phyloP scores from a whole-genome alignment of 2,329 filamentous ascomycete species.

The Diaporthe sp. region DNA sequence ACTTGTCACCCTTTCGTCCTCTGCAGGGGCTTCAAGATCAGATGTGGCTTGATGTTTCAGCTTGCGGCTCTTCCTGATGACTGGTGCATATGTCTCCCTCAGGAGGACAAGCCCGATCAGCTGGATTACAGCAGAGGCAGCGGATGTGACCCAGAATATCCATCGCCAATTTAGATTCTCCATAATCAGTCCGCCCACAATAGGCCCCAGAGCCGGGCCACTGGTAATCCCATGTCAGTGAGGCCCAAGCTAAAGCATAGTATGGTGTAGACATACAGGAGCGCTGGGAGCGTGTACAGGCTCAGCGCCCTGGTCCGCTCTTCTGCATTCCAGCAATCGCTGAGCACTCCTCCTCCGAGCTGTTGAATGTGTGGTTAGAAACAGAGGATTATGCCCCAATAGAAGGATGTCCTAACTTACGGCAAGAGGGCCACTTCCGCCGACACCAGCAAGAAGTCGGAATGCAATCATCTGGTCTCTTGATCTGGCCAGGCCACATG shows the following conservation, averaged over 20 bases:
- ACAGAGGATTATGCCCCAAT: accelerated
- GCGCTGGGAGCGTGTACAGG: conserved; percentile 14
- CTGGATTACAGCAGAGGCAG: not conserved
- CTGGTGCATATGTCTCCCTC: conserved; percentile 22
- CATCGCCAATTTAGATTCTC: not conserved
- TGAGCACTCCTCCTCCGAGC: conserved; percentile 14
- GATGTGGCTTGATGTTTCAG: not conserved
- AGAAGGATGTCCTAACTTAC: not conserved
- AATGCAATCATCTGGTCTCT: conserved; percentile 13
- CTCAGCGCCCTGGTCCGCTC: conserved; percentile 11
- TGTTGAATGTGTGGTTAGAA: not conserved
- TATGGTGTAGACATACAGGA: not conserved
- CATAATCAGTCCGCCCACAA: not conserved
- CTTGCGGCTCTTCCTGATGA: not conserved
- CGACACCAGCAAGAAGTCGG: not conserved
- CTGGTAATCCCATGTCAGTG: not conserved
- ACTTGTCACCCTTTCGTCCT: not conserved
- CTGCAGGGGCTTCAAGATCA: too few relatives aligned
- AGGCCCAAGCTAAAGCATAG: too few relatives aligned
- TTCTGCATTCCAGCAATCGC: conserved; percentile 28
- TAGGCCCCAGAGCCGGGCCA: conserved; percentile 1
- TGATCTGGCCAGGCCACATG: conserved; percentile 11
- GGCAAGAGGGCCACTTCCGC: conserved; percentile 12
- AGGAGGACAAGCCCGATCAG: not conserved
- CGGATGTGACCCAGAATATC: conserved; percentile 14